Percentiles rank a stretch among this genome's conserved stretches.
These are phyloP conservation scores for Monilinia aucupariae DNA, from an alignment of 2,329 filamentous ascomycete species.

Conservation along the genomic window DNA sequence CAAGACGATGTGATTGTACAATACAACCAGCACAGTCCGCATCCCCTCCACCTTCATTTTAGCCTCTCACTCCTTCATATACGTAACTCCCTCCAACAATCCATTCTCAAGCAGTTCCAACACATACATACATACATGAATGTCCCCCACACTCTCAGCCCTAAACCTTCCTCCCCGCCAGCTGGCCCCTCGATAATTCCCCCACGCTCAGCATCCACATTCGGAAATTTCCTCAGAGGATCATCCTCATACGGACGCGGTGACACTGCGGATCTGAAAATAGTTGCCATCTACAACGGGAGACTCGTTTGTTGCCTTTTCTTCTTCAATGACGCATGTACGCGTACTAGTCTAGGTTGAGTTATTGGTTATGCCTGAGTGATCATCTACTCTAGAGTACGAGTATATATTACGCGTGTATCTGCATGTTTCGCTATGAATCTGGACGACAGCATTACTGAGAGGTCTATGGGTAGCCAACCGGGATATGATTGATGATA, in stretches of 20 bases:
- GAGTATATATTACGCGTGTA: no score
- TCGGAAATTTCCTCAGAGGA: neutral
- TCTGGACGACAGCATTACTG: neutral
- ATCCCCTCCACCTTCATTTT: neutral
- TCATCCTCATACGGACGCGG: no score
- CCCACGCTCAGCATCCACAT: neutral
- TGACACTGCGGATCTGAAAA: no score
- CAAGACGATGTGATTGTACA: neutral
- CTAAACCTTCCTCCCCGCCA: neutral
- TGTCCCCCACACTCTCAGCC: no score
- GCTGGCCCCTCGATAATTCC: neutral
- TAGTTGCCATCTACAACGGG: no score
- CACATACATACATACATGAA: no score
- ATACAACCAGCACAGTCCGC: neutral
- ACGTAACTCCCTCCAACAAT: neutral
- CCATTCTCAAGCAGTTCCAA: neutral
- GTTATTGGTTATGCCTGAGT: no score
- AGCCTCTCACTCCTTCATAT: neutral
- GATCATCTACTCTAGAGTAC: no score
- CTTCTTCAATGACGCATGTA: no score
- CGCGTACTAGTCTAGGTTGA: no score
- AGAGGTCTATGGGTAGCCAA: neutral
- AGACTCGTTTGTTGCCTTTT: no score
- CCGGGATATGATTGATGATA: no score
- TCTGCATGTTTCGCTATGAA: neutral